phyloP scores from a whole-genome alignment of 495 filamentous ascomycete genomes.

The Lineolata rhizophorae region DNA sequence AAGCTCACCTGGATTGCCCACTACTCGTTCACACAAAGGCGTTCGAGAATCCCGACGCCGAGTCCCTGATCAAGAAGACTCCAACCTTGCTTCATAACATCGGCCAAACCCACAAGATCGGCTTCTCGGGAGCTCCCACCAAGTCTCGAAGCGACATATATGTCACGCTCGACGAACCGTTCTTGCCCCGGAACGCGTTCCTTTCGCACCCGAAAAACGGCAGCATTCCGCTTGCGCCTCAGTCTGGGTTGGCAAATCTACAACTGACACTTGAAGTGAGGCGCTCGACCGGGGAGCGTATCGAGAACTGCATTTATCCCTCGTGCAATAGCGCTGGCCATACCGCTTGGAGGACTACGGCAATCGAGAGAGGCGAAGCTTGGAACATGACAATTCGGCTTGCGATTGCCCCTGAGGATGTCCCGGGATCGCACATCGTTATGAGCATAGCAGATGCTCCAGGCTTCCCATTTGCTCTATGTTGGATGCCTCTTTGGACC shows the following conservation, averaged over 20 bases:
- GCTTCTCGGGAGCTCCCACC: conserved; percentile 84
- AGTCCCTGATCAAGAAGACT: conserved; percentile 58
- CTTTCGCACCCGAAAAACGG: conserved; percentile 62
- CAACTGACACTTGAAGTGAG: conserved; percentile 83
- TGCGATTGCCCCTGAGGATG: conserved; percentile 56
- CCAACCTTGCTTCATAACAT: conserved; percentile 74
- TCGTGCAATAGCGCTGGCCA: conserved; percentile 52
- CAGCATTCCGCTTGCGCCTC: conserved; percentile 40
- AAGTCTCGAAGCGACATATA: conserved; percentile 86
- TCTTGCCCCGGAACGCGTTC: conserved; percentile 51
- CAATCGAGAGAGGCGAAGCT: conserved; percentile 47
- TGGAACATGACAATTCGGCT: conserved; percentile 84
- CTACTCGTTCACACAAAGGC: conserved; percentile 55
- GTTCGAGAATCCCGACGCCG: conserved; percentile 54
- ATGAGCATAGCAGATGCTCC: conserved; percentile 75
- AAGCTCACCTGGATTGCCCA: conserved; percentile 43
- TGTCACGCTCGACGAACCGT: conserved; percentile 55
- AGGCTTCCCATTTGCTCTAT: conserved; percentile 67
- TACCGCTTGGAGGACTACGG: conserved; percentile 74
- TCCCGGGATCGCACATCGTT: conserved; percentile 65
- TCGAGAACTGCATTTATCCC: conserved; percentile 71
- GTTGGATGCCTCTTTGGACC: conserved; percentile 87
- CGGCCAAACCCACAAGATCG: conserved; percentile 61
- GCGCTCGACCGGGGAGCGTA: conserved; percentile 47
- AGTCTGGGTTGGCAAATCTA: conserved; percentile 44